These are phyloP conservation scores for Boletus sensibilis DNA, from an alignment of 768 basidiomycete species.

Conservation along the genomic window DNA sequence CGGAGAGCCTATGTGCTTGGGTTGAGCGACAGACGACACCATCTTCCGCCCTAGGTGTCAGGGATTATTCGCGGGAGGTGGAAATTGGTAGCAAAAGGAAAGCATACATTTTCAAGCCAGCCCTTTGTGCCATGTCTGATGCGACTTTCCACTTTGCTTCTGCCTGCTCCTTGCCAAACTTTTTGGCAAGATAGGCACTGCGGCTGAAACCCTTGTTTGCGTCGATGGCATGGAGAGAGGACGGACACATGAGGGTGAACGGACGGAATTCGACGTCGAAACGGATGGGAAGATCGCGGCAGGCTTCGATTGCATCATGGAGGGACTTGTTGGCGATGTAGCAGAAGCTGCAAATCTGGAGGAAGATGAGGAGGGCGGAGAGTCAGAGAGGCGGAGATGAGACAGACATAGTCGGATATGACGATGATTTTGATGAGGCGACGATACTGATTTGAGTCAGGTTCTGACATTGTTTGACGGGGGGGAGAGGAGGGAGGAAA, in stretches of 20 bases:
- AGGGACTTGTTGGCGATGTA: slow-evolving; percentile 41
- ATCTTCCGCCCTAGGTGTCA: slow-evolving; percentile 34
- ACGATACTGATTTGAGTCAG: slow-evolving; percentile 7
- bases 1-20: slow-evolving; percentile 44
- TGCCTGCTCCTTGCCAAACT: slow-evolving; percentile 27
- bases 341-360: slow-evolving; percentile 37
- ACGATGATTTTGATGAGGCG: slow-evolving; percentile 33
- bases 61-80: neutral
- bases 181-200: slow-evolving; percentile 24
- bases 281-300: slow-evolving; percentile 31
- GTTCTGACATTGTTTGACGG: slow-evolving; percentile 20
- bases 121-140: slow-evolving; percentile 30
- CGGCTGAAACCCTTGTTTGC: slow-evolving; percentile 22
- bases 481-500: neutral
- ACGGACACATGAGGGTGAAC: slow-evolving; percentile 29
- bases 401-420: slow-evolving; percentile 36
- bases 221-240: slow-evolving; percentile 21
- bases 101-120: slow-evolving; percentile 28
- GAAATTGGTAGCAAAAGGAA: neutral
- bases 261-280: slow-evolving; percentile 39
- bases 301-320: slow-evolving; percentile 36
- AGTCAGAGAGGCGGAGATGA: neutral
- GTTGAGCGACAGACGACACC: slow-evolving; percentile 41
- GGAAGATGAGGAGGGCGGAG: slow-evolving; percentile 6
- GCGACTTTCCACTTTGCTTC: slow-evolving; percentile 28